These are phyloP conservation scores for Candida smagusa DNA, from an alignment of 1,139 yeast genomes.

Conservation along the genomic window DNA sequence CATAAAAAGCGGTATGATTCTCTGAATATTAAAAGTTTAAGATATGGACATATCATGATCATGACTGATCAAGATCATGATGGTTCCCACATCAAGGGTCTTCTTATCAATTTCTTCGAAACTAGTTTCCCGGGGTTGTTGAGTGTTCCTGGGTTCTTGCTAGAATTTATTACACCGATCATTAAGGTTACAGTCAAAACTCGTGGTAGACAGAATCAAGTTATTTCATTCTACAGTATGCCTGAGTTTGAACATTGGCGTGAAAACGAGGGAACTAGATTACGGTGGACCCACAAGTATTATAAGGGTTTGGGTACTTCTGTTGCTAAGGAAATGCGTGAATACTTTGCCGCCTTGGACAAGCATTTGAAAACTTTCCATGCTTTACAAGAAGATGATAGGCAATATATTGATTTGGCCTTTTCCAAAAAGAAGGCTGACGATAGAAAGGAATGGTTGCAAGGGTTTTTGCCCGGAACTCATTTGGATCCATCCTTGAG, in stretches of 20 bases:
- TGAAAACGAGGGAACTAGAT: conserved; percentile 69
- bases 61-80: conserved; percentile 99
- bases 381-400: conserved; percentile 77
- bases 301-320: conserved; percentile 99
- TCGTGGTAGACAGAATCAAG: conserved; percentile 51
- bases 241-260: conserved; percentile 97
- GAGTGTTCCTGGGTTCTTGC: conserved; percentile 85
- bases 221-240: conserved; percentile 84
- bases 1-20: conserved; percentile 75
- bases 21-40: conserved; percentile 64
- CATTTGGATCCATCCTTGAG: conserved; percentile 78
- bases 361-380: conserved; percentile 85
- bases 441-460: conserved; percentile 96
- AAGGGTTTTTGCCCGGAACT: conserved; percentile 87
- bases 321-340: conserved; percentile 73
- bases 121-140: conserved; percentile 92
- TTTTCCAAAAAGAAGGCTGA: conserved; percentile 95
- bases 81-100: conserved; percentile 97
- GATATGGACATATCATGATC: conserved; percentile 97
- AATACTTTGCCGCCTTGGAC: conserved; percentile 83
- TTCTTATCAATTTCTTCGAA: conserved; percentile 89
- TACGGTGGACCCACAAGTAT: conserved; percentile 91
- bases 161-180: conserved; percentile 95
- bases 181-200: conserved; percentile 80
- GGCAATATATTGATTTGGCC: conserved; percentile 82